Conservation (phyloP, 108 stramenopile species). For the Nitzschia sp. region DNA sequence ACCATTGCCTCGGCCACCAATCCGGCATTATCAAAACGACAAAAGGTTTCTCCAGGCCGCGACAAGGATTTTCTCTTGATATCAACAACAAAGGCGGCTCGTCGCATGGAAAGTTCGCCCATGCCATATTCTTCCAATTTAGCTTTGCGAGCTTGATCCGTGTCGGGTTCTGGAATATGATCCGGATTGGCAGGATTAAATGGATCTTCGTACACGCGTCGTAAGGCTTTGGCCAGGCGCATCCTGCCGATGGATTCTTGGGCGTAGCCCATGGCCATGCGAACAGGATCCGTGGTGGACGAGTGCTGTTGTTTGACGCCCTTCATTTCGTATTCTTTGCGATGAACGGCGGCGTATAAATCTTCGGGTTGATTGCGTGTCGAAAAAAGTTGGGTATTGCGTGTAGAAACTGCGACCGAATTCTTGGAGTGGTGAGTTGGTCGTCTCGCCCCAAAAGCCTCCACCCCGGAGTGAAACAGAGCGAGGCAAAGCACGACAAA, state of each 20-base stretch:
- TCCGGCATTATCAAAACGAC: slow-evolving; percentile 81
- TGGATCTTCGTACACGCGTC: slow-evolving; percentile 83
- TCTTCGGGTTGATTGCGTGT: slow-evolving; percentile 53
- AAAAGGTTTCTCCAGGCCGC: slow-evolving; percentile 78
- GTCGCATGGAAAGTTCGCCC: slow-evolving; percentile 77
- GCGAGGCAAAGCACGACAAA: too few species aligned
- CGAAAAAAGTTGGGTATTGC: background rate
- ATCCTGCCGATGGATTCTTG: slow-evolving; percentile 68
- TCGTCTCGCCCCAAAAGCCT: too few species aligned
- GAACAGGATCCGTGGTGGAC: slow-evolving; percentile 77
- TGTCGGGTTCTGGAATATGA: slow-evolving; percentile 25
- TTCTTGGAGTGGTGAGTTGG: too few species aligned
- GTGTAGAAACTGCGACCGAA: too few species aligned
- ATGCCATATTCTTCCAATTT: slow-evolving; percentile 69
- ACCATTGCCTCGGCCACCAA: slow-evolving; percentile 92
- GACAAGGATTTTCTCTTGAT: slow-evolving; percentile 78
- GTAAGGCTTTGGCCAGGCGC: slow-evolving; percentile 79
- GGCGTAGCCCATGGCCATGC: slow-evolving; percentile 86
- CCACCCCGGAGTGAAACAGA: too few species aligned
- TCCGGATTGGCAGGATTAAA: slow-evolving; percentile 71
- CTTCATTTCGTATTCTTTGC: slow-evolving; percentile 91
- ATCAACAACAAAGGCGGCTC: slow-evolving; percentile 83
- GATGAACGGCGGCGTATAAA: slow-evolving; percentile 84
- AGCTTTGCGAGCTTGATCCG: slow-evolving; percentile 47
- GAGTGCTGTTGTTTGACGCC: slow-evolving; percentile 68